Percentiles rank a stretch among this genome's conserved stretches.
Conservation (phyloP, 2,329 filamentous ascomycete species). For the Fusarium sulawesiense region DNA sequence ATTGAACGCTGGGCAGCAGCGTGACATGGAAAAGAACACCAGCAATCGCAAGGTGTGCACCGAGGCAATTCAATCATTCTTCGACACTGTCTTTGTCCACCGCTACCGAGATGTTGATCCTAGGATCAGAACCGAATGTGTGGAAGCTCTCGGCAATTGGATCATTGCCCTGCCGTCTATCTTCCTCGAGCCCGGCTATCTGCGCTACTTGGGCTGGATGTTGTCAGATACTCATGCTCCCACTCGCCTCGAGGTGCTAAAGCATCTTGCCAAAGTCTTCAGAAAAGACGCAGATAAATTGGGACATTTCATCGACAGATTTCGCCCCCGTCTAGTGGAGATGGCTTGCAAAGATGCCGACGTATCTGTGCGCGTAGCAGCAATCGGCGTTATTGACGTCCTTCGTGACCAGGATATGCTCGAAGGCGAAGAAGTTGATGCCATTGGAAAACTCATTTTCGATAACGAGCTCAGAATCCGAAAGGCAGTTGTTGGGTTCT, state of each 20-base stretch:
- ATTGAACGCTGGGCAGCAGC: constrained; percentile 77
- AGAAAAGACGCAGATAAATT: constrained; percentile 84
- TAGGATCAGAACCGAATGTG: constrained; percentile 88
- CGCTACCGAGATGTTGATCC: constrained; percentile 94
- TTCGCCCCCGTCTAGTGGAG: constrained; percentile 87
- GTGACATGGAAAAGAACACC: constrained; percentile 76
- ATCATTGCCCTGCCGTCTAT: constrained; percentile 84
- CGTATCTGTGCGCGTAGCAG: constrained; percentile 79
- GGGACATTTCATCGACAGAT: constrained; percentile 92
- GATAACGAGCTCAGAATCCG: constrained; percentile 86
- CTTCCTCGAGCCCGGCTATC: constrained; percentile 90
- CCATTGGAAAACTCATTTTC: constrained; percentile 87
- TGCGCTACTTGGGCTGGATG: constrained; percentile 96
- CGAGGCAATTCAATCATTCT: constrained; percentile 82
- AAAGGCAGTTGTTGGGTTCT: constrained; percentile 90
- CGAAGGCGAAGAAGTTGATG: constrained; percentile 91
- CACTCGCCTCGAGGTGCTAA: constrained; percentile 86
- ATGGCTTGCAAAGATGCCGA: constrained; percentile 92
- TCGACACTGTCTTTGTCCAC: constrained; percentile 93
- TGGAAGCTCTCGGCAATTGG: constrained; percentile 88
- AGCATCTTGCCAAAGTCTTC: constrained; percentile 83
- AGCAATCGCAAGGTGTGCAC: constrained; percentile 76
- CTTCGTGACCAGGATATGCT: constrained; percentile 87
- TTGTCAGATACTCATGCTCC: constrained; percentile 82
- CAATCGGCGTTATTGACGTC: constrained; percentile 83